A percentile compares a stretch with the other conserved stretches of the same genome.
Evolutionary conservation across 176 grass and related monocot genomes (phyloP).

Genomic region (Coix lacrymajobi): DNA sequence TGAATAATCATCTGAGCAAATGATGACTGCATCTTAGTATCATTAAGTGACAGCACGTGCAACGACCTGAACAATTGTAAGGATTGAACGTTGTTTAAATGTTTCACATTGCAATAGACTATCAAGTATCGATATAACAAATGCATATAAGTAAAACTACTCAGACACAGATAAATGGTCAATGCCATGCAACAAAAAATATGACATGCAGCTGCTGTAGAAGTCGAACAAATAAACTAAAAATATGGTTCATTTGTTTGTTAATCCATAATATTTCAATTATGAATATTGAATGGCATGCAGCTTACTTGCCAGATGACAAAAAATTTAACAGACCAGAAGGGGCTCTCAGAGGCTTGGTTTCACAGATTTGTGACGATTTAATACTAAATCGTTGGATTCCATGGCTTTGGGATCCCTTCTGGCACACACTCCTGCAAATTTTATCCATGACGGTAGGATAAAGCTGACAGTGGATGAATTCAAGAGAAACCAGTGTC

Average conservation of each 20-base stretch:
- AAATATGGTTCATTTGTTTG: not conserved
- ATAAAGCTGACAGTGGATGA: constrained; percentile 48
- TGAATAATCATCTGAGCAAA: constrained; percentile 48
- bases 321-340: constrained; percentile 42
- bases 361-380: constrained; percentile 42
- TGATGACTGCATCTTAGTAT: constrained; percentile 43
- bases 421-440: constrained; percentile 27
- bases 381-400: constrained; percentile 39
- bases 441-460: constrained; percentile 46
- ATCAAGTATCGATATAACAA: not conserved
- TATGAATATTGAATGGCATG: not conserved
- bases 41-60: constrained; percentile 36
- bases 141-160: not conserved
- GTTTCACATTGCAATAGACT: not conserved
- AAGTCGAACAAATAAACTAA: not conserved
- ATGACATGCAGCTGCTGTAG: too few relatives aligned
- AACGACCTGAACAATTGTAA: constrained; percentile 39
- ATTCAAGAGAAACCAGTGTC: constrained; percentile 54
- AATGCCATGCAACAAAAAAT: too few relatives aligned
- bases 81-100: not conserved
- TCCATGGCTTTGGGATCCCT: constrained; percentile 29
- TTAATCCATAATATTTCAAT: not conserved
- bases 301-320: constrained; percentile 50
- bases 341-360: constrained; percentile 18
- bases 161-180: not conserved